These are phyloP conservation scores for Arabidopsis arenosa DNA, from an alignment of 345 rosid species.

Conservation along the genomic window DNA sequence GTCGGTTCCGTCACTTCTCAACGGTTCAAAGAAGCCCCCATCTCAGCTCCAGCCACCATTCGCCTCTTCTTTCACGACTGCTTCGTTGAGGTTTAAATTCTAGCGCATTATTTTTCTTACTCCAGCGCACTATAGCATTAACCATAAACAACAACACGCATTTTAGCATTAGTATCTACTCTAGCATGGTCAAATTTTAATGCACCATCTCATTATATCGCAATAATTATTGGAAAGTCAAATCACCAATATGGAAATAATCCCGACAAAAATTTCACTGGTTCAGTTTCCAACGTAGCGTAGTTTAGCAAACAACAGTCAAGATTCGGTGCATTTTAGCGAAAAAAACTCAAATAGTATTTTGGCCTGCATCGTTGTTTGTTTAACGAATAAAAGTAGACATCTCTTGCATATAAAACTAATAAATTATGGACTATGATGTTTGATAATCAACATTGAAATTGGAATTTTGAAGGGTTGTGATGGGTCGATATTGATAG, in stretches of 20 bases:
- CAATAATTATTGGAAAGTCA: not conserved
- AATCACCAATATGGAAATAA: not conserved
- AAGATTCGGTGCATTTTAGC: constrained; percentile 9
- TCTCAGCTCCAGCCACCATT: constrained; percentile 86
- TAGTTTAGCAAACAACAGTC: constrained; percentile 13
- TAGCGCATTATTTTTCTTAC: not conserved
- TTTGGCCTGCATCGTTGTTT: constrained; percentile 1
- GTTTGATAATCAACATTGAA: not conserved
- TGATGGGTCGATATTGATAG: constrained; percentile 77
- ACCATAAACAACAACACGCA: not conserved
- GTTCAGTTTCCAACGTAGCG: not conserved
- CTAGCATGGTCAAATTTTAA: not conserved
- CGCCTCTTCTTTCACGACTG: constrained; percentile 97
- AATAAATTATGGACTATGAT: not conserved
- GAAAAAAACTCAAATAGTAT: not conserved
- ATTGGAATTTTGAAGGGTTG: constrained; percentile 66
- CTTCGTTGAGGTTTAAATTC: constrained; percentile 67
- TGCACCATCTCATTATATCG: not conserved
- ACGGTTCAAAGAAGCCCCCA: constrained; percentile 71
- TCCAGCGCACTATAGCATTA: not conserved
- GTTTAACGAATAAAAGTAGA: not conserved
- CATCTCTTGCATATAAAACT: constrained; percentile 6
- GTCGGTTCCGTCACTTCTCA: constrained; percentile 72
- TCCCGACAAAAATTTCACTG: not conserved
- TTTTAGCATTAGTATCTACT: not conserved